Evolutionary conservation across 73 alveolate species (phyloP).

Genomic region (Paramecium caudatum): DNA sequence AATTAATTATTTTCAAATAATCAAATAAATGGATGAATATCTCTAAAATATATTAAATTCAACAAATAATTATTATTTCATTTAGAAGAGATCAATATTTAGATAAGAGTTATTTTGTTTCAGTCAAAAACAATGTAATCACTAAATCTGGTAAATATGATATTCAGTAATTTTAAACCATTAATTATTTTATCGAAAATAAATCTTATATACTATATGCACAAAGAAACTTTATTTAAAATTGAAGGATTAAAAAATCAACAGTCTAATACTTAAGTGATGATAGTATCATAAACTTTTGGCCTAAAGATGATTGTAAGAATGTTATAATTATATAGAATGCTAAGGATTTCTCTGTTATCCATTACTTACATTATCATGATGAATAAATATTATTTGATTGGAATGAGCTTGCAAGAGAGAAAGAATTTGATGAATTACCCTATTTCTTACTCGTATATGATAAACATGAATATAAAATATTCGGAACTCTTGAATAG

Average conservation of each 20-base stretch:
- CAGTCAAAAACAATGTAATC: too few relatives aligned
- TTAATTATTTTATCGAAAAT: too few relatives aligned
- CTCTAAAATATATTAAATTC: too few relatives aligned
- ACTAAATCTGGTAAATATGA: too few relatives aligned
- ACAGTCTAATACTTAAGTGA: neutral
- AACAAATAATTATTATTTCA: too few relatives aligned
- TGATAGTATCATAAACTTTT: neutral
- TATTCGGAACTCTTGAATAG: neutral
- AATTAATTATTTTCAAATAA: too few relatives aligned
- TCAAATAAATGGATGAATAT: too few relatives aligned
- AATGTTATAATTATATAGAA: neutral
- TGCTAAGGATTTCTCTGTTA: neutral
- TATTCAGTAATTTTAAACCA: too few relatives aligned
- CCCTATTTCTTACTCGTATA: neutral
- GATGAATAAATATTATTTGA: conserved; percentile 4
- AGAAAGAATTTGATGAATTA: neutral
- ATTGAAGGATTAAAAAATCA: neutral
- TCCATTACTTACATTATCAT: neutral
- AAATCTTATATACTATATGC: conserved; percentile 6
- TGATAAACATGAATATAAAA: neutral
- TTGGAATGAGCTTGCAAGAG: neutral
- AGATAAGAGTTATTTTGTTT: too few relatives aligned
- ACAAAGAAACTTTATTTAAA: neutral
- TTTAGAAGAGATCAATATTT: too few relatives aligned
- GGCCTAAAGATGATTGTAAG: conserved; percentile 38